phyloP scores from a whole-genome alignment of 805 yeast genomes.

The Monosporozyma aerobia region DNA sequence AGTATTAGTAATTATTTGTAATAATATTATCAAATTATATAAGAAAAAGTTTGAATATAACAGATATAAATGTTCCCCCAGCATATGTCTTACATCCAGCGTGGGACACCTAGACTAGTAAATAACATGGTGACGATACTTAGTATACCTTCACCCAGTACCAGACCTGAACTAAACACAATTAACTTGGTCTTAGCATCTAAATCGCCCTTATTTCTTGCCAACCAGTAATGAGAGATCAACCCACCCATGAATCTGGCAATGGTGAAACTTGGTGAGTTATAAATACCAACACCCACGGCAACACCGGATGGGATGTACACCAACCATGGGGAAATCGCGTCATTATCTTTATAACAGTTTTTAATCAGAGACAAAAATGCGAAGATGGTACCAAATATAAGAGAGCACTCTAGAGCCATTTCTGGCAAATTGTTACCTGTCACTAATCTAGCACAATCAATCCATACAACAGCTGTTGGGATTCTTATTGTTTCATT shows the following conservation, averaged over 20 bases:
- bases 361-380: conserved; percentile 56
- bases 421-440: conserved; percentile 84
- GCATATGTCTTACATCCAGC: conserved; percentile 25
- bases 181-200: conserved; percentile 64
- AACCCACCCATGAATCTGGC: conserved; percentile 91
- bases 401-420: conserved; percentile 50
- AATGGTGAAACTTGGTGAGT: conserved; percentile 84
- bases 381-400: conserved; percentile 63
- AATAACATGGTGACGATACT: conserved; percentile 74
- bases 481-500: conserved; percentile 77
- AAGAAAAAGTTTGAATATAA: not conserved
- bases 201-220: conserved; percentile 29
- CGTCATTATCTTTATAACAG: conserved; percentile 36
- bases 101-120: conserved; percentile 61
- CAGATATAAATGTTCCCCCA: not conserved
- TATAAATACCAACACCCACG: conserved; percentile 93
- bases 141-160: conserved; percentile 87
- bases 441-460: conserved; percentile 85
- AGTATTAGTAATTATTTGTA: not conserved
- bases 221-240: conserved; percentile 50
- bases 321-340: conserved; percentile 31
- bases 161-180: conserved; percentile 84
- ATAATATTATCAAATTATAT: not conserved
- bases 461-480: conserved; percentile 94
- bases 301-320: conserved; percentile 92